Percentiles rank a stretch among this genome's conserved stretches.
Conservation (phyloP, 2,329 filamentous ascomycete species). For the Sclerotinia minor region DNA sequence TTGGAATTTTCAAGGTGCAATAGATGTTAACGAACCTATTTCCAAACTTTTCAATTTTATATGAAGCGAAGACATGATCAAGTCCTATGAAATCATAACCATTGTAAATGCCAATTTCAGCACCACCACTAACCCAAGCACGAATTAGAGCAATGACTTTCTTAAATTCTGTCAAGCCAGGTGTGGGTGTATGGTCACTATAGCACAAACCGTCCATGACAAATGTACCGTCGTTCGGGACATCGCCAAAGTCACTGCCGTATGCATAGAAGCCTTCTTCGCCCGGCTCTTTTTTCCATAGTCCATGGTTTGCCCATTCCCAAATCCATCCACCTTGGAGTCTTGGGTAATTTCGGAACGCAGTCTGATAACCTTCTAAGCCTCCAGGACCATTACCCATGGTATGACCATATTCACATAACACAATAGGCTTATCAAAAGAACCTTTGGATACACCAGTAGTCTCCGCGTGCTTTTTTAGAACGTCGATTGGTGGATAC, state of each 20-base stretch:
- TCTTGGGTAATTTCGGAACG: slow-evolving; percentile 48
- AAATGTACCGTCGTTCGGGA: slow-evolving; percentile 60
- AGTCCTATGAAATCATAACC: slow-evolving; percentile 56
- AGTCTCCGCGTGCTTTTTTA: slow-evolving; percentile 42
- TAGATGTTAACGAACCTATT: slow-evolving; percentile 44
- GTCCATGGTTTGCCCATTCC: slow-evolving; percentile 65
- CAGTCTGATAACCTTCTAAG: slow-evolving; percentile 66
- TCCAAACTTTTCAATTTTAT: slow-evolving; percentile 48
- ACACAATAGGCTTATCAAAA: slow-evolving; percentile 55
- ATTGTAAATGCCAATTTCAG: slow-evolving; percentile 45
- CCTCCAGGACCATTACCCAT: slow-evolving; percentile 76
- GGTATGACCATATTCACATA: slow-evolving; percentile 60
- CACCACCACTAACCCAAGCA: slow-evolving; percentile 43
- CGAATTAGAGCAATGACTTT: slow-evolving; percentile 58
- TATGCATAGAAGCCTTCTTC: slow-evolving; percentile 55
- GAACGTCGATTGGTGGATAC: slow-evolving; percentile 53
- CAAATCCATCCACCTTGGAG: slow-evolving; percentile 52
- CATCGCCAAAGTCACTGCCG: slow-evolving; percentile 62
- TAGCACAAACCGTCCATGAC: slow-evolving; percentile 61
- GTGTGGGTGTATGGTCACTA: slow-evolving; percentile 56
- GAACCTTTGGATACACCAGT: slow-evolving; percentile 49
- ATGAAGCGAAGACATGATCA: slow-evolving; percentile 50
- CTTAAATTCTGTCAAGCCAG: slow-evolving; percentile 57
- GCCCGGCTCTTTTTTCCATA: slow-evolving; percentile 48
- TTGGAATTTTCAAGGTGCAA: background rate